Conservation (phyloP, 805 yeast species). For the Starmerella cellae region DNA sequence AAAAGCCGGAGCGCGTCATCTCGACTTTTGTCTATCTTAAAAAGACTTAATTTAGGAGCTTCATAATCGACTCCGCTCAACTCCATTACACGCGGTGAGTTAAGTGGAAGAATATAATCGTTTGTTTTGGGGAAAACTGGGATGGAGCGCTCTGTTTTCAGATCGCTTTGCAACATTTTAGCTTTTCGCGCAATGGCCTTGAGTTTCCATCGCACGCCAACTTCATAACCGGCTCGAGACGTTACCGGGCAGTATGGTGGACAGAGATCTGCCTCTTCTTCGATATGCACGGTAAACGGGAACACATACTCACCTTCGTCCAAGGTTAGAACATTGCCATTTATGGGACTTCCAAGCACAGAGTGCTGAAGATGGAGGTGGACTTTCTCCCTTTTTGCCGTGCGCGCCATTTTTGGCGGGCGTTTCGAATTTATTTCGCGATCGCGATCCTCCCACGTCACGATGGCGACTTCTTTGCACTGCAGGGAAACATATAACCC, state of each 20-base stretch:
- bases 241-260: slow-evolving; percentile 10
- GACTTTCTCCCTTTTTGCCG: not conserved
- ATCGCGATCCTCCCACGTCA: not conserved
- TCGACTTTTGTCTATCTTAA: not conserved
- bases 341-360: not conserved
- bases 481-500: slow-evolving; percentile 2
- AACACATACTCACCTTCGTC: slow-evolving; percentile 13
- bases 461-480: slow-evolving; percentile 10
- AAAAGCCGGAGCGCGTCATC: not conserved
- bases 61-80: not conserved
- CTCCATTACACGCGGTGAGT: not conserved
- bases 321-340: not conserved
- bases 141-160: not conserved
- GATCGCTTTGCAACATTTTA: not conserved
- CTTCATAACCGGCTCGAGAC: not conserved
- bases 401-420: not conserved
- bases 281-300: slow-evolving; percentile 9
- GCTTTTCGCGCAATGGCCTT: slow-evolving; percentile 2
- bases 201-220: slow-evolving; percentile 8
- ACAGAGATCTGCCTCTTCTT: slow-evolving; percentile 4
- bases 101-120: not conserved
- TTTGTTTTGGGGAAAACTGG: slow-evolving; percentile 5
- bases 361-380: not conserved
- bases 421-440: not conserved
- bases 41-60: not conserved